Base-by-base conservation (phyloP, 331 rosid genomes). In the Quercus phellos region DNA sequence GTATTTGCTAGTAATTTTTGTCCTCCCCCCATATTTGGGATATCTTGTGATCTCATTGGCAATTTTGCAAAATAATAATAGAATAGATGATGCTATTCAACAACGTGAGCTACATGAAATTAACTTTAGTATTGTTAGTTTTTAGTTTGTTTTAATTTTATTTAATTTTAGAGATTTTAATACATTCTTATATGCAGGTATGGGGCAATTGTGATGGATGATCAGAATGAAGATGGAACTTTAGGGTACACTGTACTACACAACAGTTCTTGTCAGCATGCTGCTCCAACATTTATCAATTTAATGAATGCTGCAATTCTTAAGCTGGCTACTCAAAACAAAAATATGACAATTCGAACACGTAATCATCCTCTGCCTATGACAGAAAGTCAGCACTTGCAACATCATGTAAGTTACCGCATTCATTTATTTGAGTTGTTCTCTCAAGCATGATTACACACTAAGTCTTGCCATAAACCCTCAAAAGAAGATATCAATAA, bases 221-320 rank as follows among this genome's bases (percentile, higher is more conserved):
- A 88, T 71, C 92, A 70, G 86, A 80, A 83, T 72, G 80, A 66
- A 60, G 99, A 94, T 87, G 98, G 97, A 76, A 91, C 96, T 80
- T 72, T 94, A 80, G 96, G 98, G 83, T 94, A 94, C 90, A 90
- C 99, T 58, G 93, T 92, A 71, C 88, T 94, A 30, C 99, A 94
- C 84, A 94, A 94, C 82, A 79, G 86, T 80, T 88, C 99, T 80
- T 92, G 99, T 86, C 97, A 94, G 84, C 99, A 94, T 88, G 84
- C 94, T 85, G 98, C 88, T 75, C 98, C 99, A 77, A 94, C 99
- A 81, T 94, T 75, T 83, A 92, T 94, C 87, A 94, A 94, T 89
- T 81, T 92, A 84, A 84, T 94, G 94, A 92, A 94, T 86, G 86
- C 94, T 32, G 99, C 99, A 51, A 82, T 94, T 79, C 91, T 94